phyloP scores from a whole-genome alignment of 495 filamentous ascomycete species.

The Penicillium cataractarum region DNA sequence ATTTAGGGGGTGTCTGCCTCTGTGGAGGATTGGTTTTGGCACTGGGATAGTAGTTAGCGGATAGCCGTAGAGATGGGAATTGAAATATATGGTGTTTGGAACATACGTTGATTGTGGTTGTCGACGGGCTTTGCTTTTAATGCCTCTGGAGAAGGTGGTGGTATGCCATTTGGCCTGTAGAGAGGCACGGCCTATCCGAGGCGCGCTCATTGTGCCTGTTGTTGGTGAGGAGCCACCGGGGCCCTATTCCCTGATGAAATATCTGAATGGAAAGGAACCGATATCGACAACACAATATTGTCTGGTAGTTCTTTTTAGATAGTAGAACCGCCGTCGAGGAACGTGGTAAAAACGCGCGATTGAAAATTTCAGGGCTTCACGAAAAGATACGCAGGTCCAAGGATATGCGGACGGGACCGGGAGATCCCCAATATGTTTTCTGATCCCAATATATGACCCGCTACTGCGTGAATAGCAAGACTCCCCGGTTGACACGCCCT shows the following conservation, averaged over 20 bases:
- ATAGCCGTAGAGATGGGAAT: neutral
- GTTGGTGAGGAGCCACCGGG: neutral
- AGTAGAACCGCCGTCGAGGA: neutral
- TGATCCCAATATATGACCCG: neutral
- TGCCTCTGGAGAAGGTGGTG: slow-evolving; percentile 15
- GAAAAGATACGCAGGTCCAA: neutral
- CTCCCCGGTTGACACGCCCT: neutral
- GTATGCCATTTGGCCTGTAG: slow-evolving; percentile 10
- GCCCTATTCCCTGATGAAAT: neutral
- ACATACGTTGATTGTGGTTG: slow-evolving; percentile 21
- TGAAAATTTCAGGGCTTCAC: slow-evolving; percentile 1
- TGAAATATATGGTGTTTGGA: neutral
- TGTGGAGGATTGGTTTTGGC: slow-evolving; percentile 10
- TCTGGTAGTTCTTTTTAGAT: neutral
- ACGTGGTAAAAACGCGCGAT: neutral
- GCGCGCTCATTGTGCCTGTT: slow-evolving; percentile 19
- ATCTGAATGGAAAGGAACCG: neutral
- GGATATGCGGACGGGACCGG: neutral
- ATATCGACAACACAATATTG: neutral
- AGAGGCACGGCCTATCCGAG: slow-evolving; percentile 17
- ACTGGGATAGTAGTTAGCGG: slow-evolving; percentile 1
- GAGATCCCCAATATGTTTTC: neutral
- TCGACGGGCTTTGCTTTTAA: slow-evolving; percentile 26
- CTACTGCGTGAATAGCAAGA: neutral
- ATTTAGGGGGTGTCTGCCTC: slow-evolving; percentile 14